Evolutionary conservation across 1,139 yeast species (phyloP).

Genomic region (Chernovozyma sophiae-reginae): DNA sequence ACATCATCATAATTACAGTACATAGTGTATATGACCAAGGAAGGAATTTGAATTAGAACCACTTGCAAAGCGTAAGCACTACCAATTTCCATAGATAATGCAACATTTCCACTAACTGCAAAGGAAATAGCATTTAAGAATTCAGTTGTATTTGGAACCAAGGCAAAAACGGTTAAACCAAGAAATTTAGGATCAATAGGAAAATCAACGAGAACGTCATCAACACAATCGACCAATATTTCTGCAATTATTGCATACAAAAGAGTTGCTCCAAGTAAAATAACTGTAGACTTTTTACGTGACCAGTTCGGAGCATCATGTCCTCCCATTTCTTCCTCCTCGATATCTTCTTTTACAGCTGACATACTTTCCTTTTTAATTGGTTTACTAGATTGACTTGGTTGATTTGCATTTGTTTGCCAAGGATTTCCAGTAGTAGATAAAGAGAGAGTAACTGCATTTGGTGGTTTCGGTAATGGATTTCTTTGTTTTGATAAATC

Average conservation of each 20-base stretch:
- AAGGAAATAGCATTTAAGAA: constrained; percentile 95
- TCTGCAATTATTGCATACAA: constrained; percentile 93
- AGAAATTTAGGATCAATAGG: constrained; percentile 86
- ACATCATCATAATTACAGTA: constrained; percentile 33
- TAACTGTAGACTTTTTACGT: constrained; percentile 76
- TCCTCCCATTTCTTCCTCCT: constrained; percentile 50
- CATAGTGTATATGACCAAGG: constrained; percentile 76
- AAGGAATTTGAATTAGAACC: constrained; percentile 91
- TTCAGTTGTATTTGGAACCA: constrained; percentile 96
- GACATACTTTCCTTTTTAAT: background rate
- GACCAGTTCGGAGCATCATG: constrained; percentile 99
- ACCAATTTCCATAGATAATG: constrained; percentile 95
- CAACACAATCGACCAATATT: constrained; percentile 90
- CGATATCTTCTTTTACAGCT: constrained; percentile 17
- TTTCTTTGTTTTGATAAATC: constrained; percentile 16
- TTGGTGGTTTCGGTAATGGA: constrained; percentile 6
- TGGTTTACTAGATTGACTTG: constrained; percentile 5
- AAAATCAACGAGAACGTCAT: constrained; percentile 70
- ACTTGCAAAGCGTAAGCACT: constrained; percentile 97
- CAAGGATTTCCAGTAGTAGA: background rate
- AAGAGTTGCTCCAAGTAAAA: constrained; percentile 77
- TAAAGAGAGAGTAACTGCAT: background rate
- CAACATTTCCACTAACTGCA: constrained; percentile 94
- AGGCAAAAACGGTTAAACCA: constrained; percentile 90
- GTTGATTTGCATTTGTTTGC: background rate